A percentile compares a stretch with the other conserved stretches of the same genome.
Evolutionary conservation across 371 early-diverging fungal species (phyloP).

Genomic region (Nosema granulosis): DNA sequence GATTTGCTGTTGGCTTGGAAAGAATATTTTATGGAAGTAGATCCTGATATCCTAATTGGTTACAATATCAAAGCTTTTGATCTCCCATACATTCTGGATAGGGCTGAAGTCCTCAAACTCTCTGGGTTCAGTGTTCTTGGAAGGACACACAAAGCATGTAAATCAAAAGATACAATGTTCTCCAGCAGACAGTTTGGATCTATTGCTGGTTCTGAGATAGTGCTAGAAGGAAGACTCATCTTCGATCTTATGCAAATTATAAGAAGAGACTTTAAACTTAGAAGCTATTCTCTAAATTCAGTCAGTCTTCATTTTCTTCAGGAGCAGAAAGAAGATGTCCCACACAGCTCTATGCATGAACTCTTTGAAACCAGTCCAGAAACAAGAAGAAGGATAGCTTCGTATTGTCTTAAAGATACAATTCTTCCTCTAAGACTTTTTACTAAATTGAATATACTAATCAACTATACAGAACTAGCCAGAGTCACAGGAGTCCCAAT

Average conservation of each 20-base stretch:
- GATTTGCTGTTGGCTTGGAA: slow-evolving; percentile 78
- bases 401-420: slow-evolving; percentile 97
- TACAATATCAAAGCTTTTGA: slow-evolving; percentile 96
- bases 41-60: slow-evolving; percentile 96
- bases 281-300: slow-evolving; percentile 90
- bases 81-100: slow-evolving; percentile 88
- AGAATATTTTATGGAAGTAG: slow-evolving; percentile 69
- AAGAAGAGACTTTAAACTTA: slow-evolving; percentile 88
- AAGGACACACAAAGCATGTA: slow-evolving; percentile 70
- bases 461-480: slow-evolving; percentile 97
- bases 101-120: slow-evolving; percentile 74
- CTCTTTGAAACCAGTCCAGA: slow-evolving; percentile 87
- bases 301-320: slow-evolving; percentile 90
- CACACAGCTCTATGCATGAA: slow-evolving; percentile 90
- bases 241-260: slow-evolving; percentile 90
- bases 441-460: slow-evolving; percentile 88
- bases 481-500: slow-evolving; percentile 90
- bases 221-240: slow-evolving; percentile 86
- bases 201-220: slow-evolving; percentile 78
- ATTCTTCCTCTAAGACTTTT: slow-evolving; percentile 86
- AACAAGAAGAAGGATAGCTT: slow-evolving; percentile 87
- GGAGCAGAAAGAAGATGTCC: slow-evolving; percentile 99
- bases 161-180: slow-evolving; percentile 77
- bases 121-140: slow-evolving; percentile 77
- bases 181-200: slow-evolving; percentile 85